phyloP scores from a whole-genome alignment of 805 yeast species.

The Candida glaebosa region DNA sequence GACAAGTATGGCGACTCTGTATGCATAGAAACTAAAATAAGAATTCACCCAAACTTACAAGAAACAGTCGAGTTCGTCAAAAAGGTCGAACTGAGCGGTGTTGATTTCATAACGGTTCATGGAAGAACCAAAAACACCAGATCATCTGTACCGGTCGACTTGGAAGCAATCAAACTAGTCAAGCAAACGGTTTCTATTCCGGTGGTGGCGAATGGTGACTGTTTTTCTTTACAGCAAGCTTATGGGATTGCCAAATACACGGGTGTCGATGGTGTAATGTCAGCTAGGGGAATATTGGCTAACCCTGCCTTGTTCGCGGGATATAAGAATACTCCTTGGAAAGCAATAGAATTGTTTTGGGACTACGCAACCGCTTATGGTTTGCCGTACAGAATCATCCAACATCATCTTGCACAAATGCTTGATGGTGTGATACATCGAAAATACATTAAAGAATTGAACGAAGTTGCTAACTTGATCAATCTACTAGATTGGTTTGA shows the following conservation, averaged over 20 bases:
- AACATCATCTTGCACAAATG: conserved; percentile 91
- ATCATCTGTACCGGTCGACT: conserved; percentile 77
- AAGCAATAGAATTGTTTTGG: conserved; percentile 81
- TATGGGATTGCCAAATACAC: conserved; percentile 58
- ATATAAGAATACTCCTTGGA: conserved; percentile 76
- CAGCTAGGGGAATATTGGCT: conserved; percentile 80
- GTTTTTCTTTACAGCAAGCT: conserved; percentile 67
- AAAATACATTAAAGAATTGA: conserved; percentile 48
- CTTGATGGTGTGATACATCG: conserved; percentile 48
- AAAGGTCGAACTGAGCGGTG: conserved; percentile 80
- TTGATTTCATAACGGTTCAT: conserved; percentile 90
- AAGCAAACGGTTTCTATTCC: conserved; percentile 61
- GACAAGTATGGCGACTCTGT: conserved; percentile 64
- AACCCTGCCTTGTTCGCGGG: conserved; percentile 92
- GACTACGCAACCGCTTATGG: conserved; percentile 77
- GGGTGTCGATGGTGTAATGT: conserved; percentile 90
- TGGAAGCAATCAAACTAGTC: conserved; percentile 72
- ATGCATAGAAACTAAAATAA: conserved; percentile 86
- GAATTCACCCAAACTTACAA: conserved; percentile 74
- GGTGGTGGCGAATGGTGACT: conserved; percentile 98
- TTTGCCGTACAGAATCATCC: conserved; percentile 76
- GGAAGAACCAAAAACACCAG: conserved; percentile 86
- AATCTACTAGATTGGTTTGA: conserved; percentile 86
- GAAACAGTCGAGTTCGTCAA: conserved; percentile 74
- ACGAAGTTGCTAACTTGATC: conserved; percentile 52